These are phyloP conservation scores for Phytopythium chamaehyphon DNA, from an alignment of 352 stramenopile genomes.

Conservation along the genomic window DNA sequence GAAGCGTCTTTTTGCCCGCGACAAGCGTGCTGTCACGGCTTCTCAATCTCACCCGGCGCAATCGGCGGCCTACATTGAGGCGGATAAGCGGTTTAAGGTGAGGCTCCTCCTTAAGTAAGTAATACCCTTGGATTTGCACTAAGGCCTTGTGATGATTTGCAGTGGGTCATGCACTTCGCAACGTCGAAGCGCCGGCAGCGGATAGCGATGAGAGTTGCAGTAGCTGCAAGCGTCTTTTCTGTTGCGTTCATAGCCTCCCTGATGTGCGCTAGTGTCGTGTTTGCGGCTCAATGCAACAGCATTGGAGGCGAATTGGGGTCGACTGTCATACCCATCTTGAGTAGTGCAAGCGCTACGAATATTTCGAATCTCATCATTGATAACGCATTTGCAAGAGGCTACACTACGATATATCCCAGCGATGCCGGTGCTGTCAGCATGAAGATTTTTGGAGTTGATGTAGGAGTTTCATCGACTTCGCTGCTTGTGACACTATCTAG, in stretches of 20 bases:
- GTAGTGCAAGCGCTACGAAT: slow-evolving; percentile 9
- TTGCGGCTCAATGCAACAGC: slow-evolving; percentile 62
- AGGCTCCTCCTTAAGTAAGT: background rate
- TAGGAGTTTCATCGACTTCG: background rate
- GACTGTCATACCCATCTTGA: slow-evolving; percentile 32
- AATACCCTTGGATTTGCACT: background rate
- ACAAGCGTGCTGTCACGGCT: slow-evolving; percentile 42
- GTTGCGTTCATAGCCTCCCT: slow-evolving; percentile 53
- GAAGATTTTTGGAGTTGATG: slow-evolving; percentile 26
- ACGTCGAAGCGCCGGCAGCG: slow-evolving; percentile 55
- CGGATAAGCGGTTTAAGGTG: slow-evolving; percentile 2
- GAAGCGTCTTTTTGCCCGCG: slow-evolving; percentile 55
- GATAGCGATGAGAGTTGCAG: slow-evolving; percentile 54
- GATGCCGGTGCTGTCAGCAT: slow-evolving; percentile 26
- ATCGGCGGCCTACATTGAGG: background rate
- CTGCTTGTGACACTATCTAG: background rate
- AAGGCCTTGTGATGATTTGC: background rate
- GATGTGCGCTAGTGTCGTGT: slow-evolving; percentile 60
- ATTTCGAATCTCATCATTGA: slow-evolving; percentile 18
- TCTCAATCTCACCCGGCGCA: slow-evolving; percentile 6
- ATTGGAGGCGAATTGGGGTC: slow-evolving; percentile 51
- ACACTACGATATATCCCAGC: slow-evolving; percentile 18
- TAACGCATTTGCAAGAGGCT: slow-evolving; percentile 44
- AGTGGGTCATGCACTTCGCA: slow-evolving; percentile 63
- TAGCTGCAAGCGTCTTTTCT: slow-evolving; percentile 37